Base-by-base conservation (phyloP, 108 stramenopile species). In the Nitzschia palea region DNA sequence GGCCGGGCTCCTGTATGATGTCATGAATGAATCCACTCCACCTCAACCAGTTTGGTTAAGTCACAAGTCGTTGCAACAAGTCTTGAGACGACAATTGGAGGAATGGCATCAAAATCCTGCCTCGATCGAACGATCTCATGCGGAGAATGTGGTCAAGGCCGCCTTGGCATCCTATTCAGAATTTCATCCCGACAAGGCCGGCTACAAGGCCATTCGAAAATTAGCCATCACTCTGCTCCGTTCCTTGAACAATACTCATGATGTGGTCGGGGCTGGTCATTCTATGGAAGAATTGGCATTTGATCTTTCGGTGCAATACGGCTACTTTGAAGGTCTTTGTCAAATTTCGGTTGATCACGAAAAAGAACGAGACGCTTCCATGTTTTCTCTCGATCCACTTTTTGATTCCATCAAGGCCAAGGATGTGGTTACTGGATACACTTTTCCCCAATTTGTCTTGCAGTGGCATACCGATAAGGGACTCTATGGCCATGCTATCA, bases 371-470 rank as follows among this genome's bases (percentile, higher is more conserved):
- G 77, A 78, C 47, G 70, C 58, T 0, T 17, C 23, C 28, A 44
- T 45, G 20, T 75, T 56, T 53, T 44, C 65, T 1, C 55, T 75
- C 35, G 76, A 77, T 59, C 76, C 63, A 12, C 51, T 70, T 20
- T 70, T 77, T 43, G 56, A 54, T n/a, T 57, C 44, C 32, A 63
- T 68, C 15, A 27, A 50, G 18, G 62, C 36, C 51, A 27, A 28
- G 18, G 74, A 76, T 30, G 18, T 61, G 6, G 33, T 26, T 10
- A 43, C 44, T 33, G 68, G 68, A 27, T 65, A 31, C 40, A 51
- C 74, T 33, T 80, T 80, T 69, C 29, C 75, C 1, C 62, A 72
- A n/a, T 76, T 65, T 44, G 74, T 77, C 1, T 37, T 80, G 60
- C 71, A 76, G 45, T 80, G 72, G 71, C 71, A 73, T 43, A 53